phyloP scores from a whole-genome alignment of 2,329 filamentous ascomycete species.

The Verticillium albo-atrum region DNA sequence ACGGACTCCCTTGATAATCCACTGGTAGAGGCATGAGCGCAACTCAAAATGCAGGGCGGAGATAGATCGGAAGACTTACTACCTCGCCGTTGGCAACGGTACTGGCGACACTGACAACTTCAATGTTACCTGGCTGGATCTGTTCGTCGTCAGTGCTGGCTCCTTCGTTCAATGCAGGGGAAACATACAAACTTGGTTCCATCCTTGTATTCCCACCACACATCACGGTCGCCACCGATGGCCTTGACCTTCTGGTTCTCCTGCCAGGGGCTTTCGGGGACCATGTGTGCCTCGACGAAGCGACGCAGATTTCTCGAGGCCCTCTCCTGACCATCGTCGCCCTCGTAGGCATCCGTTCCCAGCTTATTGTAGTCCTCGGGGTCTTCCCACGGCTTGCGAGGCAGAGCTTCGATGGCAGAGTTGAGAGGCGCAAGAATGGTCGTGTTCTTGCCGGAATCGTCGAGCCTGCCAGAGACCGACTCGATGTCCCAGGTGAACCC shows the following conservation, averaged over 20 bases:
- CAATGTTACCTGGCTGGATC: slow-evolving; percentile 76
- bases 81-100: slow-evolving; percentile 85
- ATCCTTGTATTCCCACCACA: slow-evolving; percentile 79
- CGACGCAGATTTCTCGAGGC: slow-evolving; percentile 70
- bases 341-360: slow-evolving; percentile 71
- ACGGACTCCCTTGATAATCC: slow-evolving; percentile 58
- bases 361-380: slow-evolving; percentile 65
- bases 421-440: slow-evolving; percentile 89
- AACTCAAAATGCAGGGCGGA: not conserved
- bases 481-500: slow-evolving; percentile 73
- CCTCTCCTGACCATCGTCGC: slow-evolving; percentile 67
- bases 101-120: slow-evolving; percentile 70
- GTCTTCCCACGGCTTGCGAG: slow-evolving; percentile 83
- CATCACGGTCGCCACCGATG: slow-evolving; percentile 55
- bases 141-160: slow-evolving; percentile 21
- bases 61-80: slow-evolving; percentile 28
- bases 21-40: slow-evolving; percentile 32
- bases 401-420: slow-evolving; percentile 69
- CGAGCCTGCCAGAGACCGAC: slow-evolving; percentile 62
- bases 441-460: slow-evolving; percentile 62
- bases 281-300: slow-evolving; percentile 84
- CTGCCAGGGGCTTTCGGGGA: slow-evolving; percentile 71
- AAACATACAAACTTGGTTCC: slow-evolving; percentile 61
- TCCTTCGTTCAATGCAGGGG: not conserved
- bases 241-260: slow-evolving; percentile 63